Evolutionary conservation across 2,329 filamentous ascomycete genomes (phyloP).

Genomic region (Phaeoacremonium minimum): DNA sequence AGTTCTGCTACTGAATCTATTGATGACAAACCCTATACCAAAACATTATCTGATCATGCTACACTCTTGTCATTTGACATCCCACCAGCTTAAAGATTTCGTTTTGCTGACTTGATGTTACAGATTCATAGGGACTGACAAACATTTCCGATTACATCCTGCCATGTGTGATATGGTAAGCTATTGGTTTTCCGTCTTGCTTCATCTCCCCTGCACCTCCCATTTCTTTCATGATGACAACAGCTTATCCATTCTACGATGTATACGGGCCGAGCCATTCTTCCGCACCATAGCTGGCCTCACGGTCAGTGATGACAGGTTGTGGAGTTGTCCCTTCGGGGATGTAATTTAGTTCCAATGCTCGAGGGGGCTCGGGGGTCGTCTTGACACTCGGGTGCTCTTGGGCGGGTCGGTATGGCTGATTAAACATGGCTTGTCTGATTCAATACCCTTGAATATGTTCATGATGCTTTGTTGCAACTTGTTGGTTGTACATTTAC

Average conservation of each 20-base stretch:
- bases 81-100: no score
- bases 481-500: no score
- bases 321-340: constrained; percentile 61
- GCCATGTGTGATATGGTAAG: no score
- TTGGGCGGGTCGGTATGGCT: constrained; percentile 26
- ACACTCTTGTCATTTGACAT: no score
- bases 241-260: constrained; percentile 77
- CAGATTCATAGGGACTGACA: no score
- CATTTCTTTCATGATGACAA: constrained; percentile 47
- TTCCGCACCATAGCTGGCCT: constrained; percentile 62
- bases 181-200: no score
- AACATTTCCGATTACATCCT: no score
- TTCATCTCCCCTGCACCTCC: no score
- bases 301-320: constrained; percentile 61
- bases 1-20: constrained; percentile 73
- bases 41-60: constrained; percentile 52
- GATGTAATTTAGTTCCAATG: constrained; percentile 60
- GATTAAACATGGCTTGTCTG: constrained; percentile 34
- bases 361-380: constrained; percentile 40
- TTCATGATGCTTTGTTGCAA: no score
- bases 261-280: constrained; percentile 64
- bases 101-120: no score
- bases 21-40: constrained; percentile 65
- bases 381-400: constrained; percentile 44
- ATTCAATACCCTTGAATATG: no score